A percentile compares a stretch with the other conserved stretches of the same genome.
These are phyloP conservation scores for Hypomontagnella monticulosa DNA, from an alignment of 495 filamentous ascomycete species.

Conservation along the genomic window DNA sequence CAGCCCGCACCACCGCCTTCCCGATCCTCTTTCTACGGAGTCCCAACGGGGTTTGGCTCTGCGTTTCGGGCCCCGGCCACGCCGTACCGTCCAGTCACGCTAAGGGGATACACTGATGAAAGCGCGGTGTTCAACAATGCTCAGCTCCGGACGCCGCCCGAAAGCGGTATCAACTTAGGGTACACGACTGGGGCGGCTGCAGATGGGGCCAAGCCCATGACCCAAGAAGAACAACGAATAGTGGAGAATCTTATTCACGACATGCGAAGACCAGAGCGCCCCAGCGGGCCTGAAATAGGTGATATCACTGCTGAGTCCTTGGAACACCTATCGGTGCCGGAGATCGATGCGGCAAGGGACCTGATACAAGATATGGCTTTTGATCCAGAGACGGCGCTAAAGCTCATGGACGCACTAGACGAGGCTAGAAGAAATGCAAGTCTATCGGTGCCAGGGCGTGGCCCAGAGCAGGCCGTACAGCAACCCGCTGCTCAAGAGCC, in stretches of 20 bases:
- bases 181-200: too few relatives aligned
- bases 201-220: not conserved
- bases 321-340: slow-evolving; percentile 7
- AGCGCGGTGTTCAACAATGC: slow-evolving; percentile 38
- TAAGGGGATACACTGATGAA: slow-evolving; percentile 52
- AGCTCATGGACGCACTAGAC: slow-evolving; percentile 1
- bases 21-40: slow-evolving; percentile 29
- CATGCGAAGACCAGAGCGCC: not conserved
- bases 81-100: slow-evolving; percentile 25
- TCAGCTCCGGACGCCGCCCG: too few relatives aligned
- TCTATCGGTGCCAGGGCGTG: too few relatives aligned
- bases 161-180: too few relatives aligned
- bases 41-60: slow-evolving; percentile 32
- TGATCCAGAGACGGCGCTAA: not conserved
- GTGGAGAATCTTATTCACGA: not conserved
- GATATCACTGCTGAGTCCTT: not conserved
- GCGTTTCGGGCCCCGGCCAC: not conserved
- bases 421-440: not conserved
- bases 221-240: not conserved
- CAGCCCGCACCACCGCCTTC: slow-evolving; percentile 10
- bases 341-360: slow-evolving; percentile 1
- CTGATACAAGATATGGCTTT: slow-evolving; percentile 18
- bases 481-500: too few relatives aligned
- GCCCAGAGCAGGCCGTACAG: too few relatives aligned
- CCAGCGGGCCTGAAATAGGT: not conserved